Evolutionary conservation across 2,329 filamentous ascomycete genomes (phyloP).

Genomic region (Fusarium succisae): DNA sequence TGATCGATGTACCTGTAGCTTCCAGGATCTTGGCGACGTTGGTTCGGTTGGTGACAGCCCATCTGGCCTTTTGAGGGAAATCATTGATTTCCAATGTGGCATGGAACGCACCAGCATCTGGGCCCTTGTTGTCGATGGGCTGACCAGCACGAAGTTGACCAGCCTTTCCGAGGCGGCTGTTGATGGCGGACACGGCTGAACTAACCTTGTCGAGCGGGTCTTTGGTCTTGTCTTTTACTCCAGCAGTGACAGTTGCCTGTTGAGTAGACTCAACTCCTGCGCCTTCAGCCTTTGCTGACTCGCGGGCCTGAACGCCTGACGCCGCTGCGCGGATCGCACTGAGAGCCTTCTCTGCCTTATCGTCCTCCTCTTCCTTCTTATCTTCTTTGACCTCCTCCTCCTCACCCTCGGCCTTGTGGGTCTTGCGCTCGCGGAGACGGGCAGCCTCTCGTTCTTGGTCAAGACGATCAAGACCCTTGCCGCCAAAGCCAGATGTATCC

Average conservation of each 20-base stretch:
- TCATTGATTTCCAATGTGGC: constrained; percentile 99
- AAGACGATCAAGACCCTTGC: constrained; percentile 90
- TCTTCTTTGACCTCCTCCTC: constrained; percentile 87
- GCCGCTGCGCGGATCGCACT: constrained; percentile 71
- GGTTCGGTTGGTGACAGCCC: constrained; percentile 97
- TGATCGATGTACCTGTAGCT: constrained; percentile 93
- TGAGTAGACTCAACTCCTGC: constrained; percentile 48
- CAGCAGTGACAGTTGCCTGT: constrained; percentile 64
- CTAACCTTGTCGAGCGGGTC: constrained; percentile 86
- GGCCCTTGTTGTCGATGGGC: constrained; percentile 97
- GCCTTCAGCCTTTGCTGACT: constrained; percentile 57
- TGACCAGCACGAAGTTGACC: constrained; percentile 91
- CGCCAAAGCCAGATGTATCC: constrained; percentile 89
- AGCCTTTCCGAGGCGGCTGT: constrained; percentile 86
- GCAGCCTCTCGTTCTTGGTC: constrained; percentile 92
- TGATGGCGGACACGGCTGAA: constrained; percentile 91
- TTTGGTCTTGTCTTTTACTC: constrained; percentile 65
- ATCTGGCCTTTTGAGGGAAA: constrained; percentile 97
- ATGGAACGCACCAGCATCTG: constrained; percentile 95
- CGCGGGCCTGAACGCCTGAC: constrained; percentile 65
- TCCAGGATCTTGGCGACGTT: constrained; percentile 99
- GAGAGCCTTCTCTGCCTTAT: constrained; percentile 75
- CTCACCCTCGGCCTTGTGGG: constrained; percentile 87
- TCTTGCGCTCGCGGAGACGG: constrained; percentile 85
- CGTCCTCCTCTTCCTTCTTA: constrained; percentile 69